Percentiles rank a stretch among this genome's conserved stretches.
Evolutionary conservation across 2,329 filamentous ascomycete genomes (phyloP).

Genomic region (Pseudogymnoascus sp.): DNA sequence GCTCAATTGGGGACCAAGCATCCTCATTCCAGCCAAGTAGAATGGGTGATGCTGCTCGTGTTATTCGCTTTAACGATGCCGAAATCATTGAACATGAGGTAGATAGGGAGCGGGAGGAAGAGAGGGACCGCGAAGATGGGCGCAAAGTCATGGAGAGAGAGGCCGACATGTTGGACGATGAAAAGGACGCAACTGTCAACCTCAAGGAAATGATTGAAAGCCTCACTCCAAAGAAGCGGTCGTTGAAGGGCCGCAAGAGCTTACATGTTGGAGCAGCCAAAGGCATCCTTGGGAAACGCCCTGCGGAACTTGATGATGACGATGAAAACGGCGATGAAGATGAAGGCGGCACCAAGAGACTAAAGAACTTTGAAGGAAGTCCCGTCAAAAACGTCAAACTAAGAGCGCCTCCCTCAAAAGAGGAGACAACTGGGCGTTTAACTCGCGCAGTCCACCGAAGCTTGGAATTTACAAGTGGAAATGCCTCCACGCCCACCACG

Average conservation of each 20-base stretch:
- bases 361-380: conserved; percentile 64
- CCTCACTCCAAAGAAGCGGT: conserved; percentile 66
- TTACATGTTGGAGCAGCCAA: conserved; percentile 66
- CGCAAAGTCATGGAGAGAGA: conserved; percentile 48
- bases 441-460: conserved; percentile 42
- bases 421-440: conserved; percentile 54
- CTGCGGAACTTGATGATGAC: conserved; percentile 58
- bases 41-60: conserved; percentile 25
- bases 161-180: conserved; percentile 40
- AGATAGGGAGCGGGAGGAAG: conserved; percentile 52
- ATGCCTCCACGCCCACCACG: conserved; percentile 35
- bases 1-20: conserved; percentile 61
- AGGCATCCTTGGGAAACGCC: conserved; percentile 66
- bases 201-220: conserved; percentile 71
- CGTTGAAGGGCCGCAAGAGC: conserved; percentile 62
- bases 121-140: conserved; percentile 52
- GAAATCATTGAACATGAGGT: conserved; percentile 53
- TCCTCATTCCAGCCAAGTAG: conserved; percentile 51
- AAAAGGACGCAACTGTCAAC: conserved; percentile 56
- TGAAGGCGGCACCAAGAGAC: conserved; percentile 54
- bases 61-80: conserved; percentile 59
- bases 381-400: conserved; percentile 69
- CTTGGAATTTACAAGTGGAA: conserved; percentile 32
- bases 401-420: conserved; percentile 59
- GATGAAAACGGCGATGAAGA: conserved; percentile 53